Evolutionary conservation across 2,329 filamentous ascomycete genomes (phyloP).

Genomic region (Hypoxylon sp.): DNA sequence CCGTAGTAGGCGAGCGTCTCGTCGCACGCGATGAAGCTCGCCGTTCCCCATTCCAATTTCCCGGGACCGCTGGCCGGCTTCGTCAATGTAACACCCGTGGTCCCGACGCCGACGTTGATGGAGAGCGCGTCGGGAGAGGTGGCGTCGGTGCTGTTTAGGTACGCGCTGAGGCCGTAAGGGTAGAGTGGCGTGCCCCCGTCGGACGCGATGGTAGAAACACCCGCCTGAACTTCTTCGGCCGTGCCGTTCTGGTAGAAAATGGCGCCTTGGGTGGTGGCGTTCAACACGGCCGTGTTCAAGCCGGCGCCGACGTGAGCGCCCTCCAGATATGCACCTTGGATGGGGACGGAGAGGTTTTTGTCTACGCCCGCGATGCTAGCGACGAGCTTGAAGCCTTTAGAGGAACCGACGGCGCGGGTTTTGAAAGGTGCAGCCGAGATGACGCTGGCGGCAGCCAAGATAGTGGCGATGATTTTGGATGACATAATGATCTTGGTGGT

Average conservation of each 20-base stretch:
- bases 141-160: background rate
- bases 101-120: conserved; percentile 4
- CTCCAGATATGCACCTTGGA: conserved; percentile 10
- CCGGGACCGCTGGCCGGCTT: background rate
- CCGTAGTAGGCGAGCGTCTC: conserved; percentile 19
- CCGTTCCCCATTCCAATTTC: background rate
- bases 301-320: conserved; percentile 27
- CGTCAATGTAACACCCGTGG: conserved; percentile 1
- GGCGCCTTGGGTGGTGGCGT: background rate
- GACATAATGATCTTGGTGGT: background rate
- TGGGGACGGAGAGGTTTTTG: conserved; percentile 15
- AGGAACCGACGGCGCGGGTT: background rate
- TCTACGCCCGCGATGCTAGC: background rate
- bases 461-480: background rate
- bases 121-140: background rate
- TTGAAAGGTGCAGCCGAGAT: conserved; percentile 6
- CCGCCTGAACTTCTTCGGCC: background rate
- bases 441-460: conserved; percentile 7
- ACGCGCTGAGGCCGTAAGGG: conserved; percentile 1
- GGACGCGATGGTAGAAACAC: background rate
- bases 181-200: conserved; percentile 8
- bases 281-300: conserved; percentile 9
- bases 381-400: conserved; percentile 7
- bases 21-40: conserved; percentile 20
- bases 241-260: conserved; percentile 21